Percentiles rank a stretch among this genome's conserved stretches.
phyloP scores from a whole-genome alignment of 148 eudicot species.

The Rhododendron vialii region DNA sequence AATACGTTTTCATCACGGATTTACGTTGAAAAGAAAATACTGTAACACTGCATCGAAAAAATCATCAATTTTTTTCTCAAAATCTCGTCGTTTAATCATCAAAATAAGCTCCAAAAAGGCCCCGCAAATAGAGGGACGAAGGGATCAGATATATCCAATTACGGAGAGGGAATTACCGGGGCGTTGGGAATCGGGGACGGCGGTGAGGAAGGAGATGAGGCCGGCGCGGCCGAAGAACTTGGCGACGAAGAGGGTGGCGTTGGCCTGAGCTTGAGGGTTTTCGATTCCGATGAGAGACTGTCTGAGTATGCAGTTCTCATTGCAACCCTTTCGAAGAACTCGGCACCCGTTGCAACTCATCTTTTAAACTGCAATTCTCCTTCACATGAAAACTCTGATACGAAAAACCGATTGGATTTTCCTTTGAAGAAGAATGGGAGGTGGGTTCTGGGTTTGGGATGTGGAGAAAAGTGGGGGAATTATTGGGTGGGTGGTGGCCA shows the following conservation, averaged over 20 bases:
- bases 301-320: constrained; percentile 19
- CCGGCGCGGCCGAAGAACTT: constrained; percentile 26
- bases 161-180: constrained; percentile 8
- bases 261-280: constrained; percentile 17
- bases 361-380: neutral
- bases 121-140: too few species aligned
- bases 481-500: neutral
- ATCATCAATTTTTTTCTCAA: too few species aligned
- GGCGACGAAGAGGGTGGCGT: constrained; percentile 25
- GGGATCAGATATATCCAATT: neutral
- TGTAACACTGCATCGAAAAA: too few species aligned
- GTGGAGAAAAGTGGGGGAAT: neutral
- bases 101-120: too few species aligned
- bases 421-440: neutral
- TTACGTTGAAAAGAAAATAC: too few species aligned
- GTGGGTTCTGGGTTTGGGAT: neutral
- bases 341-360: constrained; percentile 27
- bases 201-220: constrained; percentile 22
- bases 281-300: constrained; percentile 10
- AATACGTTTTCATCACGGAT: too few species aligned
- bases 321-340: constrained; percentile 22
- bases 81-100: too few species aligned
- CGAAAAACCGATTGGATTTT: too few species aligned
- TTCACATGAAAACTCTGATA: neutral
- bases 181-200: constrained; percentile 19